phyloP scores from a whole-genome alignment of 2,329 filamentous ascomycete species.

The Falciphora oryzae region DNA sequence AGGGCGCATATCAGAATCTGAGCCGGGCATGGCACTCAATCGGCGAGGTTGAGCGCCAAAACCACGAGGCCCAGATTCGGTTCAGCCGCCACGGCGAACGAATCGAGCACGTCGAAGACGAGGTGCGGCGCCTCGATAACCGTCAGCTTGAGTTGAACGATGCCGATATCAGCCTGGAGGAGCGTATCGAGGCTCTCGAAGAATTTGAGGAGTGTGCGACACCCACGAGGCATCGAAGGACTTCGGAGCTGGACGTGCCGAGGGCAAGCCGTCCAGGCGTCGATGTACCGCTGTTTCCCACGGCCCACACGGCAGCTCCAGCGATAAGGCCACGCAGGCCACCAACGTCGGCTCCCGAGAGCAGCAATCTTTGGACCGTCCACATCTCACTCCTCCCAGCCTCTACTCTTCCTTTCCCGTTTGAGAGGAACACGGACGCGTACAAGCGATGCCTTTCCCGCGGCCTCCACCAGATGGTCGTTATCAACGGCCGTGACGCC shows the following conservation, averaged over 20 bases:
- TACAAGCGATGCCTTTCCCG: constrained; percentile 57
- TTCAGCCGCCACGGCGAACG: constrained; percentile 35
- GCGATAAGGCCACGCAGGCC: background rate
- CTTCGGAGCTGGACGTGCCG: constrained; percentile 1
- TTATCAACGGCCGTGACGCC: constrained; percentile 42
- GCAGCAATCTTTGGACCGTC: constrained; percentile 46
- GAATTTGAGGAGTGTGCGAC: constrained; percentile 26
- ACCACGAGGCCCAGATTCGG: constrained; percentile 30
- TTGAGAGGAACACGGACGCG: constrained; percentile 55
- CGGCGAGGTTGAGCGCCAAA: constrained; percentile 36
- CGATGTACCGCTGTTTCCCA: background rate
- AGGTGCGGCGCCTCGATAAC: constrained; percentile 39
- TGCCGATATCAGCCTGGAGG: constrained; percentile 46
- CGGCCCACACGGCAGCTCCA: background rate
- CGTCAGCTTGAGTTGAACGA: constrained; percentile 45
- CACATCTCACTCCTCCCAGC: constrained; percentile 54
- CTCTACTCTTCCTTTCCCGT: constrained; percentile 49
- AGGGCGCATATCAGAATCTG: constrained; percentile 49
- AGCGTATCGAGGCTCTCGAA: constrained; percentile 46
- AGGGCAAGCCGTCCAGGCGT: background rate
- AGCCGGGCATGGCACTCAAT: constrained; percentile 48
- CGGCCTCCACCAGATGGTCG: constrained; percentile 52
- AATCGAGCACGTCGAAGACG: constrained; percentile 33
- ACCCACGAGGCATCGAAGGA: constrained; percentile 22
- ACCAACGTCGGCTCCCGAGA: constrained; percentile 14